phyloP scores from a whole-genome alignment of 164 flowering plant genomes.

The Macadamia tetraphylla region DNA sequence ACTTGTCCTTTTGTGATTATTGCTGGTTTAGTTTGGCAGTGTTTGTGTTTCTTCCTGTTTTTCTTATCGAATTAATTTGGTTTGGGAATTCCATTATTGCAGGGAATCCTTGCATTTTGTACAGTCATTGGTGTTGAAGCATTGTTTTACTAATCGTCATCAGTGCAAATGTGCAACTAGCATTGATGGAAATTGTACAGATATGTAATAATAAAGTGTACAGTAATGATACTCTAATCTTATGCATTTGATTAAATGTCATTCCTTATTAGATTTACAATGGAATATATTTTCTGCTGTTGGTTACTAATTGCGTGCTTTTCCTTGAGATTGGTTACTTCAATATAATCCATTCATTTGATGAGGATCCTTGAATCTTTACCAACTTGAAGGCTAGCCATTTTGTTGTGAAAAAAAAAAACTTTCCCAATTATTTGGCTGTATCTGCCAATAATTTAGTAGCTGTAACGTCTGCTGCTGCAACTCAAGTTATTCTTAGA shows the following conservation, averaged over 20 bases:
- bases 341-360: not conserved
- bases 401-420: too few relatives aligned
- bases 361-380: too few relatives aligned
- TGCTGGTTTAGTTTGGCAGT: not conserved
- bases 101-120: constrained; percentile 4
- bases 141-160: not conserved
- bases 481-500: too few relatives aligned
- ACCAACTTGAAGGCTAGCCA: too few relatives aligned
- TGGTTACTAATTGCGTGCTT: not conserved
- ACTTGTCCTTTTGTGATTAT: not conserved
- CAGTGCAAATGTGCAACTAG: not conserved
- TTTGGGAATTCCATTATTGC: not conserved
- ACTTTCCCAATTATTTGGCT: too few relatives aligned
- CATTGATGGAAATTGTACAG: constrained; percentile 6
- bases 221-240: not conserved
- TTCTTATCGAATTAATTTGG: not conserved
- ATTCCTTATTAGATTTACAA: not conserved
- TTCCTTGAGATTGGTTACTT: not conserved
- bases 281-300: not conserved
- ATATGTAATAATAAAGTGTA: constrained; percentile 2
- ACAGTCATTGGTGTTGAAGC: constrained; percentile 8
- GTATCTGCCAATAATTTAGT: too few relatives aligned
- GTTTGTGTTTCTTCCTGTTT: not conserved
- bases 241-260: constrained; percentile 1
- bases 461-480: too few relatives aligned